phyloP scores from a whole-genome alignment of 176 grass and related monocot species.

The Stipa capillata region DNA sequence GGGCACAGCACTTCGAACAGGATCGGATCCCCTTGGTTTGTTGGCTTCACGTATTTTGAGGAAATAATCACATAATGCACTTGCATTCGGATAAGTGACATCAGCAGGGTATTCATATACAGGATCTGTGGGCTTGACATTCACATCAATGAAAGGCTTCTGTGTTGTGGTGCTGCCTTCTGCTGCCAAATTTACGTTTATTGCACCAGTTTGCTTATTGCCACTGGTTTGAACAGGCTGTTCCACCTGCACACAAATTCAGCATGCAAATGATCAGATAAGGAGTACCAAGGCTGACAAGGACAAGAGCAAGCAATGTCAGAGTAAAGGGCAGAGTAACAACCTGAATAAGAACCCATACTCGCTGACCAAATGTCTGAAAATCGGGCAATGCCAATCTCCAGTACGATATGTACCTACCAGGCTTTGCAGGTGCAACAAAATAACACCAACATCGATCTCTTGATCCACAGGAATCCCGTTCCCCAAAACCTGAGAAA shows the following conservation, averaged over 20 bases:
- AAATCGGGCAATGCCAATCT: conserved; percentile 63
- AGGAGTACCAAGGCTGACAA: not conserved
- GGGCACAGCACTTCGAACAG: not conserved
- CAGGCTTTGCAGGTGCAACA: conserved; percentile 50
- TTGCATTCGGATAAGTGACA: too few species aligned
- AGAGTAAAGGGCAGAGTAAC: not conserved
- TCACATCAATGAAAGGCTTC: conserved; percentile 1
- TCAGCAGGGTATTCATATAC: not conserved
- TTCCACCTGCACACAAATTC: conserved; percentile 33
- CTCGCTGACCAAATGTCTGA: conserved; percentile 57
- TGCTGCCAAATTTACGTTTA: conserved; percentile 47
- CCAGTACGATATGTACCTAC: conserved; percentile 80
- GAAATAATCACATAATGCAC: too few species aligned
- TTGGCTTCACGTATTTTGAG: not conserved
- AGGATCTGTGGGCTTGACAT: not conserved
- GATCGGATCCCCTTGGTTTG: not conserved
- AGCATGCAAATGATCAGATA: not conserved
- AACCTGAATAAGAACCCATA: conserved; percentile 90
- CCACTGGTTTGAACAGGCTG: conserved; percentile 18
- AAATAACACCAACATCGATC: conserved; percentile 61
- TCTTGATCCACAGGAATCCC: conserved; percentile 37
- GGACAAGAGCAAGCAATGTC: not conserved
- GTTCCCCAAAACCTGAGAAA: conserved; percentile 42
- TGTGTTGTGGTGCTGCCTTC: not conserved
- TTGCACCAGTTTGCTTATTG: not conserved